Conservation (phyloP, 257 asterid species). For the Anisodus tanguticus region DNA sequence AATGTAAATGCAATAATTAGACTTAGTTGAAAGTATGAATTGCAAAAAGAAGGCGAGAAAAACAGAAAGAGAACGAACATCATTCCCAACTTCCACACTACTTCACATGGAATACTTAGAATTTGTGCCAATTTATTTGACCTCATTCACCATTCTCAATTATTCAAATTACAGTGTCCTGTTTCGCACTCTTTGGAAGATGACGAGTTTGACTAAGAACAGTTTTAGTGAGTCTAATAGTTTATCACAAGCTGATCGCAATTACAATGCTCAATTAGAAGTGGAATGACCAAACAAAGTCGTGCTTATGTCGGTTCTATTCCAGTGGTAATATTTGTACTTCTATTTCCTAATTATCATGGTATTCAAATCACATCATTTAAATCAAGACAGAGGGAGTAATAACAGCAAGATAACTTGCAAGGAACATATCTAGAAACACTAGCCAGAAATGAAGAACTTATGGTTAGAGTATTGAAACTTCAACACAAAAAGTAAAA, state of each 20-base stretch:
- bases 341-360: neutral
- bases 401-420: neutral
- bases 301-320: neutral
- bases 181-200: neutral
- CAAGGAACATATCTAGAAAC: neutral
- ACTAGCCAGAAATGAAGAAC: slow-evolving; percentile 4
- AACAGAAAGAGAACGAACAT: too few relatives aligned
- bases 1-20: neutral
- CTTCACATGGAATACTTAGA: neutral
- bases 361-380: neutral
- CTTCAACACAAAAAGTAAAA: neutral
- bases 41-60: neutral
- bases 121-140: slow-evolving; percentile 1
- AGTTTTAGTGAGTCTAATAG: neutral
- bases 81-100: neutral
- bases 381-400: neutral
- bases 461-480: neutral
- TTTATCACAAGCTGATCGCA: neutral
- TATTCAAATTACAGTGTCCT: neutral
- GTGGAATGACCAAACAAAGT: neutral
- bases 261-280: neutral
- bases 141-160: neutral
- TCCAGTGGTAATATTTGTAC: neutral
- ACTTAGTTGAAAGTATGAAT: neutral
- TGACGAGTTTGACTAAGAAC: neutral